These are phyloP conservation scores for Boechera divaricarpa DNA, from an alignment of 345 rosid species.

Conservation along the genomic window DNA sequence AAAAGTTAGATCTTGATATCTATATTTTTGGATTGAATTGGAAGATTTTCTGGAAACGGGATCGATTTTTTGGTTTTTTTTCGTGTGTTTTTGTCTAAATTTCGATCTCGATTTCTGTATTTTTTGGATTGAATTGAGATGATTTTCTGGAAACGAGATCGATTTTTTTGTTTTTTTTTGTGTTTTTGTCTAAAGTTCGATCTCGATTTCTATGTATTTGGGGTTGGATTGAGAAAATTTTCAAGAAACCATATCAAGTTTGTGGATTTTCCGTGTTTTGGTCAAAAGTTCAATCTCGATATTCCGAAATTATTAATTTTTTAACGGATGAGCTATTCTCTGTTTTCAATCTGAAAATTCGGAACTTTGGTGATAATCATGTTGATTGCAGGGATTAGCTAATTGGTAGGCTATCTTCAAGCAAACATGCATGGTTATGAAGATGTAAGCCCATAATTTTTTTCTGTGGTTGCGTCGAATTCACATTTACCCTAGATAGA, in stretches of 20 bases:
- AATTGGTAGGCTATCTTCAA: constrained; percentile 10
- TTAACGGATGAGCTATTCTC: neutral
- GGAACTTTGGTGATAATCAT: neutral
- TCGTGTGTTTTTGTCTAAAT: neutral
- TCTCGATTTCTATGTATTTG: neutral
- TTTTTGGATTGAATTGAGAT: neutral
- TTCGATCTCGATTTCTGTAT: neutral
- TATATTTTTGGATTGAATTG: neutral
- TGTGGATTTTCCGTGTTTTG: neutral
- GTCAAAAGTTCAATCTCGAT: neutral
- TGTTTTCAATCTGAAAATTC: neutral
- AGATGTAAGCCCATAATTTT: constrained; percentile 25
- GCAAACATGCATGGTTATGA: constrained; percentile 45
- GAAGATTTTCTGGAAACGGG: neutral
- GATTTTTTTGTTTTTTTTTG: neutral
- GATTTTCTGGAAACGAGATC: neutral
- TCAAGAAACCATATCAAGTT: neutral
- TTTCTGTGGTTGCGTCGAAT: neutral
- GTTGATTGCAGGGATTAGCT: constrained; percentile 25
- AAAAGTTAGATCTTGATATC: neutral
- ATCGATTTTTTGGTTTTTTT: neutral
- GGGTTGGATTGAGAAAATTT: neutral
- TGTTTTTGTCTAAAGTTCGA: neutral
- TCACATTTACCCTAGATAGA: neutral
- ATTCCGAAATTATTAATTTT: too few species aligned